Conservation (phyloP, 2,329 filamentous ascomycete genomes). For the Diaporthe batatas region DNA sequence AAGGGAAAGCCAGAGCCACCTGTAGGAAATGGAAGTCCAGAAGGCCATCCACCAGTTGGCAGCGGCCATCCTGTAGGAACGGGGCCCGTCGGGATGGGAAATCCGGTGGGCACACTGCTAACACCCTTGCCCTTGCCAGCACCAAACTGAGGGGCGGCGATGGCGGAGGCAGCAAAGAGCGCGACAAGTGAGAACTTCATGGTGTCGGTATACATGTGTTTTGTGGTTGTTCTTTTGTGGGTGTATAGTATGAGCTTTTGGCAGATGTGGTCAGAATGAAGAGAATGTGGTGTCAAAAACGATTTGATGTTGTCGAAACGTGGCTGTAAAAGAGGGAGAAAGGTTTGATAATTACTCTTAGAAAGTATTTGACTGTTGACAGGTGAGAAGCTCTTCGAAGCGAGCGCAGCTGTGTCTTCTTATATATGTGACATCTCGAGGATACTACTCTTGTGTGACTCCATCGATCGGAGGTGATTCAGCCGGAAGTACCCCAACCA, state of each 20-base stretch:
- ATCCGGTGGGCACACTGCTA: background rate
- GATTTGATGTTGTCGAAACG: constrained; percentile 37
- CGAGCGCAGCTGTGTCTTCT: background rate
- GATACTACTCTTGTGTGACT: background rate
- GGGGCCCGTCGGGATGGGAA: background rate
- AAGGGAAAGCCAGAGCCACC: too few species aligned
- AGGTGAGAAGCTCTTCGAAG: background rate
- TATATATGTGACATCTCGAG: constrained; percentile 29
- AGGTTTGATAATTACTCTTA: background rate
- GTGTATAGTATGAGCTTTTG: background rate
- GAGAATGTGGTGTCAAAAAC: constrained; percentile 37
- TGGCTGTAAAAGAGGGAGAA: constrained; percentile 22
- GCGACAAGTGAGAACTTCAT: constrained; percentile 37
- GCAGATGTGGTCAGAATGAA: constrained; percentile 6
- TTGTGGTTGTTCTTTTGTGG: background rate
- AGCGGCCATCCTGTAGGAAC: too few species aligned
- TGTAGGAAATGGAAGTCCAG: too few species aligned
- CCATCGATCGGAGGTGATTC: constrained; percentile 1
- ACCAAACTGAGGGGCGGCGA: constrained; percentile 24
- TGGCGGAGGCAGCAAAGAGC: constrained; percentile 31
- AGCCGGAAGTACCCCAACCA: background rate
- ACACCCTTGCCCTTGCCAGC: background rate
- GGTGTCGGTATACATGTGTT: background rate
- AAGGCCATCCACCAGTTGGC: too few species aligned
- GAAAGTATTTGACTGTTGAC: constrained; percentile 6